Percentiles rank a stretch among this genome's conserved stretches.
Evolutionary conservation across 2,329 filamentous ascomycete genomes (phyloP).

Genomic region (Fusarium avenaceum): DNA sequence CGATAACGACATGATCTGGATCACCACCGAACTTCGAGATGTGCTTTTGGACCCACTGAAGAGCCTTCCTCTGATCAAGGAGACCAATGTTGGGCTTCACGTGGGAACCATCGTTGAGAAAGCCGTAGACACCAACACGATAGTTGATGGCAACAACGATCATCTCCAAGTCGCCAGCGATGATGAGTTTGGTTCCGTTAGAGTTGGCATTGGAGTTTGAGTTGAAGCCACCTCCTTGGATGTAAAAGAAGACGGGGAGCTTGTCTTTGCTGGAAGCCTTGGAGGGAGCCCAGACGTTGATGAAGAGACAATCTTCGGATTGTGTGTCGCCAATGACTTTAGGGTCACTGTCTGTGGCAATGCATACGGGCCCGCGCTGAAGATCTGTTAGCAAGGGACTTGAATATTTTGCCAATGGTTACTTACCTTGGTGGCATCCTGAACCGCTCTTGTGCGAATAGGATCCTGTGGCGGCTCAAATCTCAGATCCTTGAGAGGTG

Average conservation of each 20-base stretch:
- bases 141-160: slow-evolving; percentile 82
- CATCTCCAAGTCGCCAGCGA: slow-evolving; percentile 70
- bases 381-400: neutral
- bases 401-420: rapidly evolving
- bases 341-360: slow-evolving; percentile 49
- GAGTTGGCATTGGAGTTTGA: slow-evolving; percentile 63
- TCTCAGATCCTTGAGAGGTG: slow-evolving; percentile 74
- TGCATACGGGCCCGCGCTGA: slow-evolving; percentile 50
- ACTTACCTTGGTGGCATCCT: slow-evolving; percentile 68
- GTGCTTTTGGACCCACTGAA: slow-evolving; percentile 78
- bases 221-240: slow-evolving; percentile 74
- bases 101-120: slow-evolving; percentile 71
- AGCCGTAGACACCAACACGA: slow-evolving; percentile 80
- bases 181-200: slow-evolving; percentile 71
- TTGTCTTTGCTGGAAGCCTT: slow-evolving; percentile 62
- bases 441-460: slow-evolving; percentile 56
- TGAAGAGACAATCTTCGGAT: slow-evolving; percentile 77
- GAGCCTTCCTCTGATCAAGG: slow-evolving; percentile 75
- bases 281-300: slow-evolving; percentile 74
- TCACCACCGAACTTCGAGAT: slow-evolving; percentile 78
- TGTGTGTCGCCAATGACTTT: slow-evolving; percentile 44
- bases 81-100: slow-evolving; percentile 77
- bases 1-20: slow-evolving; percentile 75
- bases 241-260: slow-evolving; percentile 73
- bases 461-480: slow-evolving; percentile 79